Percentiles rank a stretch among this genome's conserved stretches.
These are phyloP conservation scores for Xerocomellus intermedius DNA, from an alignment of 768 basidiomycete genomes.

Conservation along the genomic window DNA sequence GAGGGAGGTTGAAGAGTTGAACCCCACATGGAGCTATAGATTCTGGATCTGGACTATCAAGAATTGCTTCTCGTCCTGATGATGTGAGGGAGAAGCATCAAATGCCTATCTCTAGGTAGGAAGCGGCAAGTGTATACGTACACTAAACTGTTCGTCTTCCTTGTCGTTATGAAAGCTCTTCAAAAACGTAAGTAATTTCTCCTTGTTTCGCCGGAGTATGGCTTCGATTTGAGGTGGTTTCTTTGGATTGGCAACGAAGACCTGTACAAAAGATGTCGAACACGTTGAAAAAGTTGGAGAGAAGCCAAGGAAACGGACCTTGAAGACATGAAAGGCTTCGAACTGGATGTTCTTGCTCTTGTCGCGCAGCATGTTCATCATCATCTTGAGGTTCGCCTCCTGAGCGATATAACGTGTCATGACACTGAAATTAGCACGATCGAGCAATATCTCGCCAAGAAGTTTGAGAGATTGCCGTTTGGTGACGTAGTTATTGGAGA, in stretches of 20 bases:
- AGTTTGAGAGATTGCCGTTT: slow-evolving; percentile 98
- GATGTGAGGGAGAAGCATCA: not conserved
- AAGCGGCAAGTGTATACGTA: slow-evolving; percentile 29
- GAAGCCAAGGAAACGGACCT: slow-evolving; percentile 51
- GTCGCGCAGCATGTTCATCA: slow-evolving; percentile 98
- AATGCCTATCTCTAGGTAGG: not conserved
- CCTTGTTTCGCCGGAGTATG: slow-evolving; percentile 91
- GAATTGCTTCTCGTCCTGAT: slow-evolving; percentile 91
- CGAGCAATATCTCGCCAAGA: slow-evolving; percentile 95
- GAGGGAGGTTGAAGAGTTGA: not conserved
- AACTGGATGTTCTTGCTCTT: slow-evolving; percentile 99
- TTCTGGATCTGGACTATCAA: slow-evolving; percentile 88
- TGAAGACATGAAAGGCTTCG: slow-evolving; percentile 99
- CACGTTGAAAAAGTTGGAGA: not conserved
- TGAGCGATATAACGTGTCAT: slow-evolving; percentile 98
- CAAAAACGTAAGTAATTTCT: slow-evolving; percentile 86
- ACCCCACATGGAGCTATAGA: slow-evolving; percentile 41
- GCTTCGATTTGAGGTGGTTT: slow-evolving; percentile 93
- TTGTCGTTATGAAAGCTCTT: slow-evolving; percentile 97
- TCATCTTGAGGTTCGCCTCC: slow-evolving; percentile 97
- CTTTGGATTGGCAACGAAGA: slow-evolving; percentile 99
- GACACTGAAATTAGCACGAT: slow-evolving; percentile 96
- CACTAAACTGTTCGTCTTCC: slow-evolving; percentile 97
- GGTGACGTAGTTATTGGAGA: slow-evolving; percentile 97
- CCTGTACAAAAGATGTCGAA: slow-evolving; percentile 40